These are phyloP conservation scores for Globisporangium carolinianum DNA, from an alignment of 352 stramenopile species.

Conservation along the genomic window DNA sequence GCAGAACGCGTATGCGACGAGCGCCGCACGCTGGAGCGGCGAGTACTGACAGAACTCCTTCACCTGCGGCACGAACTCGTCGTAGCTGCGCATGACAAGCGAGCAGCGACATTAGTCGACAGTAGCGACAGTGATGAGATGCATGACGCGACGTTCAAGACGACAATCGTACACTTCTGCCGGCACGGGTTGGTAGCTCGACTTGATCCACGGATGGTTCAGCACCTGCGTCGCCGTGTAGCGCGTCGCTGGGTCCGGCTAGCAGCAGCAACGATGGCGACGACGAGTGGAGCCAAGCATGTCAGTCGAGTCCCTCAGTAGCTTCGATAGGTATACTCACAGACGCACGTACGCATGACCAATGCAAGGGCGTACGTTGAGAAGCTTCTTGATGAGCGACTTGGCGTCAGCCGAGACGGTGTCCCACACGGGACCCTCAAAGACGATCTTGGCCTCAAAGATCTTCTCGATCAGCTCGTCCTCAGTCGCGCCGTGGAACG, in stretches of 20 bases:
- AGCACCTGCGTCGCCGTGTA: conserved; percentile 65
- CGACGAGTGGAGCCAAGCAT: not conserved
- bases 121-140: not conserved
- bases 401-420: conserved; percentile 59
- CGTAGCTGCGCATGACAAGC: conserved; percentile 22
- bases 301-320: too few species aligned
- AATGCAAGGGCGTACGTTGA: conserved; percentile 34
- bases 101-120: not conserved
- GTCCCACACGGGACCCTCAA: conserved; percentile 45
- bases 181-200: conserved; percentile 24
- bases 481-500: conserved; percentile 60
- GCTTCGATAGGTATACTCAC: too few species aligned
- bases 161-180: conserved; percentile 27
- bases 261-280: not conserved
- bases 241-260: conserved; percentile 40
- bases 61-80: conserved; percentile 54
- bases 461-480: conserved; percentile 74
- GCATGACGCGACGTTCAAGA: not conserved
- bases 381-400: conserved; percentile 60
- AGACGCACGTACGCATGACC: not conserved
- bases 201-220: conserved; percentile 69
- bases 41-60: conserved; percentile 68
- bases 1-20: conserved; percentile 68
- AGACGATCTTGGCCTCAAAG: conserved; percentile 53
- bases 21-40: conserved; percentile 44